phyloP scores from a whole-genome alignment of 169 alveolate genomes.

The Plasmodium ovale region DNA sequence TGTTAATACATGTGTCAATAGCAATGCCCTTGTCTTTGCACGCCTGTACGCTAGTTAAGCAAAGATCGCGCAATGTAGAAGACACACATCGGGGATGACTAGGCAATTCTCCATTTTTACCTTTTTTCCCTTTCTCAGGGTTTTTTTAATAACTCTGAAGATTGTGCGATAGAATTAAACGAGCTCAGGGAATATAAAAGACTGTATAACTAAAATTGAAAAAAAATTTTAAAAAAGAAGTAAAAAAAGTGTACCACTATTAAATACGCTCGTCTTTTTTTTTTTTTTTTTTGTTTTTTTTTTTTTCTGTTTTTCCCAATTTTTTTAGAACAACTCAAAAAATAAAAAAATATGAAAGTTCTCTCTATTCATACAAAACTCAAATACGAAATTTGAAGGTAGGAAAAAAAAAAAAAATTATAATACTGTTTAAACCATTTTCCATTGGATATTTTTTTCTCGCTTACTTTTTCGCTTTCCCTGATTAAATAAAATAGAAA shows the following conservation, averaged over 20 bases:
- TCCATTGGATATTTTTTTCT: background rate
- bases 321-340: slow-evolving; percentile 34
- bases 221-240: slow-evolving; percentile 2
- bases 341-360: slow-evolving; percentile 51
- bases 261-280: background rate
- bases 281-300: background rate
- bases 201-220: slow-evolving; percentile 56
- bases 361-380: slow-evolving; percentile 49
- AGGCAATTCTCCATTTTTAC: too few relatives aligned
- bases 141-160: slow-evolving; percentile 33
- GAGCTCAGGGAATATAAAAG: slow-evolving; percentile 66
- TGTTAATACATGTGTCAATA: slow-evolving; percentile 1
- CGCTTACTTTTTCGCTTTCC: background rate
- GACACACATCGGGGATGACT: too few relatives aligned
- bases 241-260: background rate
- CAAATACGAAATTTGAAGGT: slow-evolving; percentile 71
- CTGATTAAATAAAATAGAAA: background rate
- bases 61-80: background rate
- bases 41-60: background rate
- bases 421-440: background rate
- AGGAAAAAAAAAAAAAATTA: slow-evolving; percentile 5
- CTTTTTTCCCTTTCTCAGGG: slow-evolving; percentile 20
- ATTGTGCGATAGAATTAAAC: slow-evolving; percentile 34
- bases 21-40: background rate
- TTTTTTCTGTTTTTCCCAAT: background rate